phyloP scores from a whole-genome alignment of 2,329 filamentous ascomycete species.

The Cordyceps cateniannulata region DNA sequence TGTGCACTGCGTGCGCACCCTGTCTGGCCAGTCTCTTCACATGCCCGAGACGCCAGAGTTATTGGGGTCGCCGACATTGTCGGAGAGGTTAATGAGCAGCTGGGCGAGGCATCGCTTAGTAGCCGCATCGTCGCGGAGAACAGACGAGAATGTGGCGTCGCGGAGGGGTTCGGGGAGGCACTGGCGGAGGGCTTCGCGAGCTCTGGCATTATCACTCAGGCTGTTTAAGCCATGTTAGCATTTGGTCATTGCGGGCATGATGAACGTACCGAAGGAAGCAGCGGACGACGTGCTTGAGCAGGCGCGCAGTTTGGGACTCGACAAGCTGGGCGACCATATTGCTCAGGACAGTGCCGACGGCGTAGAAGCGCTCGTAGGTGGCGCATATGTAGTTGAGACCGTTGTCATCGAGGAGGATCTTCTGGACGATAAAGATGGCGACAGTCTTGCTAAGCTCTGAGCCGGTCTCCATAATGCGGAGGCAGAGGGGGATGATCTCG shows the following conservation, averaged over 20 bases:
- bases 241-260: background rate
- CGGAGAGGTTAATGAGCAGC: constrained; percentile 90
- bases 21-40: constrained; percentile 15
- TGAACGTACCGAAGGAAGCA: constrained; percentile 81
- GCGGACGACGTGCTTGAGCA: constrained; percentile 94
- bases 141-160: constrained; percentile 93
- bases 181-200: constrained; percentile 88
- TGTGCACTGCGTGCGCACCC: background rate
- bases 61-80: constrained; percentile 61
- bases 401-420: constrained; percentile 94
- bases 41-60: constrained; percentile 29
- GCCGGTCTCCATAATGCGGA: constrained; percentile 98
- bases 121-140: constrained; percentile 91
- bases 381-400: constrained; percentile 97
- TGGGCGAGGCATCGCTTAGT: constrained; percentile 98
- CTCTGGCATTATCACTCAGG: constrained; percentile 91
- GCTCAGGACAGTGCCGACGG: constrained; percentile 91
- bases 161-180: constrained; percentile 98
- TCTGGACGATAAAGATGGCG: constrained; percentile 98
- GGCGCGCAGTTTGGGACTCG: constrained; percentile 90
- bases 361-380: constrained; percentile 97
- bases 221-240: constrained; percentile 37
- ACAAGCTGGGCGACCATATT: constrained; percentile 99
- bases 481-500: constrained; percentile 94
- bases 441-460: constrained; percentile 98